Percentiles rank a stretch among this genome's conserved stretches.
Conservation (phyloP, 106 monocot genomes). For the Dendrobium officinale region DNA sequence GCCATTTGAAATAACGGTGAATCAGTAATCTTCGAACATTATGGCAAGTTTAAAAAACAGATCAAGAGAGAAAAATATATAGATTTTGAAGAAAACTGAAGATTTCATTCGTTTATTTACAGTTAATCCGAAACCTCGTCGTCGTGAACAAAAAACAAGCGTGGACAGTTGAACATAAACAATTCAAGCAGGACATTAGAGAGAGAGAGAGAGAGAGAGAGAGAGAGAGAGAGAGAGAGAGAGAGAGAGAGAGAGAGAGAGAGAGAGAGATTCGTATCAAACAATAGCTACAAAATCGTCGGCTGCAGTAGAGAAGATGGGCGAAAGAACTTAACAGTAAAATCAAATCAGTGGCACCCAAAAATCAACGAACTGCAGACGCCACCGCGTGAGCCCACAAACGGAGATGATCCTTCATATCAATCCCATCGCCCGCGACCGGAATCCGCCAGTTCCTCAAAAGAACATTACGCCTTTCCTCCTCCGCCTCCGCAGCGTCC, state of each 20-base stretch:
- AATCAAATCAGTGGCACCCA: background rate
- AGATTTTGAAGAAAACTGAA: too few relatives aligned
- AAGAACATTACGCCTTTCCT: conserved; percentile 8
- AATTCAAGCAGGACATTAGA: too few relatives aligned
- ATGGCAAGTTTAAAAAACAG: too few relatives aligned
- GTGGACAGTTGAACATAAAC: too few relatives aligned
- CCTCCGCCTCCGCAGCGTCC: conserved; percentile 23
- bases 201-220: too few relatives aligned
- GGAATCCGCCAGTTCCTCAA: conserved; percentile 50
- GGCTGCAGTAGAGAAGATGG: background rate
- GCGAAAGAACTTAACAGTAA: background rate
- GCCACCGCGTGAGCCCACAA: conserved; percentile 35
- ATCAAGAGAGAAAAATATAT: too few relatives aligned
- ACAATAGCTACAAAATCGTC: background rate
- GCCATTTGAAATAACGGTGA: too few relatives aligned
- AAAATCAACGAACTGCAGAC: conserved; percentile 4
- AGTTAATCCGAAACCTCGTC: too few relatives aligned
- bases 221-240: too few relatives aligned
- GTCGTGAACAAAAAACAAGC: too few relatives aligned
- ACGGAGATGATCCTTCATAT: conserved; percentile 38
- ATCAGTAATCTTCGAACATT: too few relatives aligned
- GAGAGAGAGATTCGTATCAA: conserved; percentile 5
- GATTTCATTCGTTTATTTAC: too few relatives aligned
- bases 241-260: background rate
- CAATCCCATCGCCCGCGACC: conserved; percentile 18